Base-by-base conservation (phyloP, 2,329 filamentous ascomycete species). In the Hymenoscyphus albidus region DNA sequence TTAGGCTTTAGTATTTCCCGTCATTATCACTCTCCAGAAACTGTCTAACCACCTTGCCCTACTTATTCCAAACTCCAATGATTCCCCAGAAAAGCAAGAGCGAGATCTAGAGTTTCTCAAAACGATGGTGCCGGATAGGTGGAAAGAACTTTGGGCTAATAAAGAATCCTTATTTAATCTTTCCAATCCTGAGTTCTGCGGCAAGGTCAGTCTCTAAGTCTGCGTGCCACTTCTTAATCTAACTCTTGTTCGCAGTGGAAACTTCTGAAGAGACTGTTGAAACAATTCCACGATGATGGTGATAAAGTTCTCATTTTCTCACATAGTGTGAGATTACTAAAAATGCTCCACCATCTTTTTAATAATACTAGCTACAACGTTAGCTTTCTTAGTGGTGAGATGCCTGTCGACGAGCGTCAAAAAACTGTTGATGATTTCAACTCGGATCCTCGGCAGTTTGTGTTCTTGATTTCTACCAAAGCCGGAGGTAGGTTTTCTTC, bases 271-370 rank as follows among this genome's bases (percentile, higher is more conserved):
- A 93, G 92, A 71, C 80, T 99, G 3, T 83, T 99, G 6, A 88
- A 88, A 63, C 94, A 95, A 76, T 99, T 95, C 95, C 86, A 97
- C 74, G 82, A 85, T 14, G 93, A 90, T 72, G 92, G 92, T 14
- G 93, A 97, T 78, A 99, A 98, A 77, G 95, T 97, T 0, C 83
- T 99, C 0, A 89, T 99, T 2, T 99, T 99, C 76, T 96, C 92
- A 0, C 93, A 98, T 73, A 96, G 90, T 65, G 93, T 98, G 4
- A 86, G 91, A 1, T 80, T 99, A 2, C 79, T 99, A 31, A 88
- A 87, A 56, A 95, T 98, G 75, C 80, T 99, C 5, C 88, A 92
- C 70, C 88, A 91, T 71, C 82, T 99, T 0, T 96, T 99, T 76
- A 88, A 89, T 71, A 89, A 91, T 68, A 97, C 94, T 0, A 88